Evolutionary conservation across 2,329 filamentous ascomycete genomes (phyloP).

Genomic region (Penicillium italicum): DNA sequence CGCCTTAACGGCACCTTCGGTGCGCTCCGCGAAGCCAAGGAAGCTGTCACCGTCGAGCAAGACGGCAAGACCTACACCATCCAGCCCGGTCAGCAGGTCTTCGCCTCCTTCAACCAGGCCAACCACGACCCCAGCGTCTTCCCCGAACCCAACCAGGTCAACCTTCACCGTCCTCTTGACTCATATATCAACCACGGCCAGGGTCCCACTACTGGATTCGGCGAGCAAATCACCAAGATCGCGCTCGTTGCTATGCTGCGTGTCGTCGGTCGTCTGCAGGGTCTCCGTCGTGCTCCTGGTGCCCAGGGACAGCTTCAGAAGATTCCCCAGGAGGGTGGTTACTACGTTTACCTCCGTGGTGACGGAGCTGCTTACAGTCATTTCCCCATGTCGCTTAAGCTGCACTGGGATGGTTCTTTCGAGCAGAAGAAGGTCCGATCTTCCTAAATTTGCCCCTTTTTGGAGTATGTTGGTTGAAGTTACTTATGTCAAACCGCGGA

Average conservation of each 20-base stretch:
- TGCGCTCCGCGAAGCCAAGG: slow-evolving; percentile 56
- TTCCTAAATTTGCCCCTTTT: background rate
- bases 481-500: background rate
- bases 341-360: slow-evolving; percentile 61
- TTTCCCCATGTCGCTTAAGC: slow-evolving; percentile 49
- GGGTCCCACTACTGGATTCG: slow-evolving; percentile 62
- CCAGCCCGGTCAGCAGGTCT: slow-evolving; percentile 57
- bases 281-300: slow-evolving; percentile 60
- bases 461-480: background rate
- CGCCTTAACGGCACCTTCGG: slow-evolving; percentile 63
- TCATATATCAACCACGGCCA: slow-evolving; percentile 63
- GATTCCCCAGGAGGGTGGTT: slow-evolving; percentile 54
- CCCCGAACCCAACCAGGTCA: slow-evolving; percentile 58
- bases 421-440: slow-evolving; percentile 15
- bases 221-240: slow-evolving; percentile 57
- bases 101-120: slow-evolving; percentile 59
- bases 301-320: slow-evolving; percentile 66
- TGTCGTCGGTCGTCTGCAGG: slow-evolving; percentile 58
- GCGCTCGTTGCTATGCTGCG: slow-evolving; percentile 67
- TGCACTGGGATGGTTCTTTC: slow-evolving; percentile 43
- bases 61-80: slow-evolving; percentile 50
- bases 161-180: slow-evolving; percentile 61
- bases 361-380: slow-evolving; percentile 59
- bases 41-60: slow-evolving; percentile 51
- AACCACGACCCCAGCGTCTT: slow-evolving; percentile 58